phyloP scores from a whole-genome alignment of 78 protist species.

The Emiliania huxleyi region DNA sequence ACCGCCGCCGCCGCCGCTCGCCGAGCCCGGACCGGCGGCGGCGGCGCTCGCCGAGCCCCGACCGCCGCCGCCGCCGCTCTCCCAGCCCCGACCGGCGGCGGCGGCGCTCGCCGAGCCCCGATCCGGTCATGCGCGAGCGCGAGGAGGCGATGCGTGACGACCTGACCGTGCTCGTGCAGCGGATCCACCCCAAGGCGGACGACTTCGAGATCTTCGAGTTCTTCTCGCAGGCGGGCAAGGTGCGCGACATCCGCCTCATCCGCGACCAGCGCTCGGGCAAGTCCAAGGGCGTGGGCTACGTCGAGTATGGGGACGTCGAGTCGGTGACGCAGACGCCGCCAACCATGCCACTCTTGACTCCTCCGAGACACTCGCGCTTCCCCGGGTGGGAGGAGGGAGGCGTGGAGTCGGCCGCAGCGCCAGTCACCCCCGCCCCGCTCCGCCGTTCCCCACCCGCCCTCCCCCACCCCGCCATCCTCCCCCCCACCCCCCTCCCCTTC shows the following conservation, averaged over 20 bases:
- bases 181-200: slow-evolving; percentile 36
- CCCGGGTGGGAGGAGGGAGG: no score
- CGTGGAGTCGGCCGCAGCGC: no score
- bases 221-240: slow-evolving; percentile 37
- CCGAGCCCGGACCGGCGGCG: neutral
- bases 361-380: no score
- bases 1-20: neutral
- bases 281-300: slow-evolving; percentile 41
- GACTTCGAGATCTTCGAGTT: slow-evolving; percentile 33
- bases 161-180: slow-evolving; percentile 41
- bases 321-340: no score
- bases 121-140: neutral
- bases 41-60: neutral
- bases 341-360: no score
- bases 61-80: neutral
- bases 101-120: neutral
- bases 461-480: no score
- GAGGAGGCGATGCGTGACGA: slow-evolving; percentile 25
- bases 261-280: slow-evolving; percentile 23
- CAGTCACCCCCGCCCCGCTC: no score
- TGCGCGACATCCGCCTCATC: slow-evolving; percentile 14
- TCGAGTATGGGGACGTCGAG: slow-evolving; percentile 11
- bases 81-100: neutral
- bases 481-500: no score
- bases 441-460: no score